phyloP scores from a whole-genome alignment of 2,329 filamentous ascomycete species.

The Acarospora socialis region DNA sequence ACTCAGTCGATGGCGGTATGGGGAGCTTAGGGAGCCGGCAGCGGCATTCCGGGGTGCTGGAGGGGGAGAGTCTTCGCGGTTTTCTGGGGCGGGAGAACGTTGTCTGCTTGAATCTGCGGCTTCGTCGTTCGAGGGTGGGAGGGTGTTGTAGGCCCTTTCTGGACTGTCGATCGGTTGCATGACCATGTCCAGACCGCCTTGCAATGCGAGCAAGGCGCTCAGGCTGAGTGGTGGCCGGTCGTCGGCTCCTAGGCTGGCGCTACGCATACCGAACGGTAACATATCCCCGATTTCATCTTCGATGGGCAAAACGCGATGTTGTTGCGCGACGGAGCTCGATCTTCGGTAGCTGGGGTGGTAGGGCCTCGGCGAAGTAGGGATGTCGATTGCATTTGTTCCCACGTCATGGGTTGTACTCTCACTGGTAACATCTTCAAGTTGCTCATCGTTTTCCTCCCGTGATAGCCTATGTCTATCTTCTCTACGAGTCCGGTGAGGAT shows the following conservation, averaged over 20 bases:
- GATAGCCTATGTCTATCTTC: slow-evolving; percentile 19
- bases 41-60: too few relatives aligned
- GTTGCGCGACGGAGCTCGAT: slow-evolving; percentile 56
- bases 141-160: slow-evolving; percentile 16
- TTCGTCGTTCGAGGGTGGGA: too few relatives aligned
- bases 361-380: slow-evolving; percentile 46
- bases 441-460: slow-evolving; percentile 16
- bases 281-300: slow-evolving; percentile 47
- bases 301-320: slow-evolving; percentile 39
- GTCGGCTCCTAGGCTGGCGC: slow-evolving; percentile 52
- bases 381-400: slow-evolving; percentile 32
- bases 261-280: slow-evolving; percentile 47
- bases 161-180: too few relatives aligned
- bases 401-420: slow-evolving; percentile 14
- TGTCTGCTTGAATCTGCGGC: too few relatives aligned
- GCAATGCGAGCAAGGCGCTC: slow-evolving; percentile 44
- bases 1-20: slow-evolving; percentile 20
- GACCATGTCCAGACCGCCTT: too few relatives aligned
- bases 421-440: not conserved
- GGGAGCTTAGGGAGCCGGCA: slow-evolving; percentile 18
- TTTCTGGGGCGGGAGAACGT: too few relatives aligned
- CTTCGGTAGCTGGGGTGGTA: slow-evolving; percentile 41
- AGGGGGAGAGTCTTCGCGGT: too few relatives aligned
- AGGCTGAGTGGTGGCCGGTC: slow-evolving; percentile 50
- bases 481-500: slow-evolving; percentile 31